Percentiles rank a stretch among this genome's conserved stretches.
These are phyloP conservation scores for Tylopilus sp. DNA, from an alignment of 768 basidiomycete species.

Conservation along the genomic window DNA sequence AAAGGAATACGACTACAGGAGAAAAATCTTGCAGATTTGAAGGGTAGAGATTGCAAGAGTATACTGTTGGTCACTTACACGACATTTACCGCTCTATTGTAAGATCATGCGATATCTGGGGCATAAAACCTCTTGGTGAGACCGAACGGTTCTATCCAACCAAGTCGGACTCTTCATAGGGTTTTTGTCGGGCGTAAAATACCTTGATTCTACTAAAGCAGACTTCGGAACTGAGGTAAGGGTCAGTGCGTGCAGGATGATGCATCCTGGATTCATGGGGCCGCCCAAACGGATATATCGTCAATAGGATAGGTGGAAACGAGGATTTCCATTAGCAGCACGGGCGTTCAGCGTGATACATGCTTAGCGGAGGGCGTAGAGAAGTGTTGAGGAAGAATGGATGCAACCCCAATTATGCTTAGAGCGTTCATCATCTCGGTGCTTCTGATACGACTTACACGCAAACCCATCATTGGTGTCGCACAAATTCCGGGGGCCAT, in stretches of 20 bases:
- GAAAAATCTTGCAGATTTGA: neutral
- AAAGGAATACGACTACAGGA: neutral
- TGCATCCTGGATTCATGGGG: conserved; percentile 8
- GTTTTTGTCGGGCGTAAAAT: too few species aligned
- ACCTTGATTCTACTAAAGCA: neutral
- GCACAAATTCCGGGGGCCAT: conserved; percentile 14
- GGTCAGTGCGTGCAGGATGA: conserved; percentile 2
- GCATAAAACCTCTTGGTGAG: neutral
- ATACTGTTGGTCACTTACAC: neutral
- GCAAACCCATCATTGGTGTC: neutral
- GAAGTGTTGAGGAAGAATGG: conserved; percentile 28
- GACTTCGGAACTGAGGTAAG: neutral
- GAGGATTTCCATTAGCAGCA: conserved; percentile 9
- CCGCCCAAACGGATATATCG: conserved; percentile 5
- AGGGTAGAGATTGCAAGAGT: neutral
- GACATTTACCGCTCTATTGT: neutral
- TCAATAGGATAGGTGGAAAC: conserved; percentile 3
- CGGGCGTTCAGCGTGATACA: conserved; percentile 6
- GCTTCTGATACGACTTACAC: conserved; percentile 23
- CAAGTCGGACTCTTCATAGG: too few species aligned
- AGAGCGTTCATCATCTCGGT: conserved; percentile 9
- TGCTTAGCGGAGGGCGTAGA: conserved; percentile 23
- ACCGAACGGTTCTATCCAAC: neutral
- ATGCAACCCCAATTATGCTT: conserved; percentile 19
- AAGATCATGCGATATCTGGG: neutral